Conservation (phyloP, 2,329 filamentous ascomycete genomes). For the Hymenoscyphus albidus region DNA sequence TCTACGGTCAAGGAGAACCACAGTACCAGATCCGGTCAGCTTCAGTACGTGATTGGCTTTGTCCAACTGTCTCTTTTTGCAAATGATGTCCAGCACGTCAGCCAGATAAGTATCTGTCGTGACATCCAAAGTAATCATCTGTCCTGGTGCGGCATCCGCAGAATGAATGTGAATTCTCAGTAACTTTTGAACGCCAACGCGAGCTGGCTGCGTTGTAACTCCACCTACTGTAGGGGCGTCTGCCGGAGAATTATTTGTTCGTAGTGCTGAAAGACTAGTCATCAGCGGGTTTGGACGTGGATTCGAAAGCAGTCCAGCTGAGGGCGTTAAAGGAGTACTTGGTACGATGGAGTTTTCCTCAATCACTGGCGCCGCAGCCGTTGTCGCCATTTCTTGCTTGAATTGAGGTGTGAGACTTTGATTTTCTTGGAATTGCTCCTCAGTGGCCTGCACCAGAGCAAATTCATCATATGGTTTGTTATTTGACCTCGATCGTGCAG, state of each 20-base stretch:
- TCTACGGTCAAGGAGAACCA: slow-evolving; percentile 72
- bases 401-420: slow-evolving; percentile 64
- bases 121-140: slow-evolving; percentile 69
- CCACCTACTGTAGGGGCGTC: slow-evolving; percentile 49
- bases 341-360: slow-evolving; percentile 42
- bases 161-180: slow-evolving; percentile 69
- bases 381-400: slow-evolving; percentile 48
- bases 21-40: slow-evolving; percentile 67
- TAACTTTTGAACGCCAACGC: slow-evolving; percentile 62
- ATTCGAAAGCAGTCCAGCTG: slow-evolving; percentile 35
- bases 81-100: slow-evolving; percentile 75
- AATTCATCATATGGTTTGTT: slow-evolving; percentile 81
- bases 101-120: slow-evolving; percentile 81
- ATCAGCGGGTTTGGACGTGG: slow-evolving; percentile 54
- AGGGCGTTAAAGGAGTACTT: slow-evolving; percentile 27
- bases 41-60: slow-evolving; percentile 77
- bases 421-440: slow-evolving; percentile 65
- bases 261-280: slow-evolving; percentile 52
- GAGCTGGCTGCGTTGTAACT: slow-evolving; percentile 31
- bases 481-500: slow-evolving; percentile 56
- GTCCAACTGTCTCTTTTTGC: slow-evolving; percentile 72
- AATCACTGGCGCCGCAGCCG: slow-evolving; percentile 20
- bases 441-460: slow-evolving; percentile 68
- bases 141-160: slow-evolving; percentile 66
- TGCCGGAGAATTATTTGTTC: slow-evolving; percentile 50